A percentile compares a stretch with the other conserved stretches of the same genome.
Evolutionary conservation across 2,329 filamentous ascomycete genomes (phyloP).

Genomic region (Kalmusia sp.): DNA sequence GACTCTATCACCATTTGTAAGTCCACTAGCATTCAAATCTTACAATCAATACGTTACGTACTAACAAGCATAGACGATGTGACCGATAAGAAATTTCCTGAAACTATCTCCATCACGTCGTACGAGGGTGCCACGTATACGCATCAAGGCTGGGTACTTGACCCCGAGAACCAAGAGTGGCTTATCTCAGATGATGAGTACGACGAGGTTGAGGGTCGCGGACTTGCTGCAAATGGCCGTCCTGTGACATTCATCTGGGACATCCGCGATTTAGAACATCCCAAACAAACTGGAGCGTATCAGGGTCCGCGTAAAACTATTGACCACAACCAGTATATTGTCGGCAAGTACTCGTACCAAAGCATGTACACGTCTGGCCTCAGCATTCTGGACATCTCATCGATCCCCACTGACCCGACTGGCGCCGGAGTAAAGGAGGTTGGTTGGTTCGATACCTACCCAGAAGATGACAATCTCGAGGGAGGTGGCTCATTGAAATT

Average conservation of each 20-base stretch:
- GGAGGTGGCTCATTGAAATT: conserved; percentile 46
- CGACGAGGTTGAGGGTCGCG: conserved; percentile 37
- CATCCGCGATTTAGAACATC: conserved; percentile 39
- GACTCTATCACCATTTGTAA: conserved; percentile 60
- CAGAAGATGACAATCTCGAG: conserved; percentile 46
- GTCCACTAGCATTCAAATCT: conserved; percentile 31
- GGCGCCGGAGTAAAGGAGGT: conserved; percentile 48
- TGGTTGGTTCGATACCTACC: conserved; percentile 52
- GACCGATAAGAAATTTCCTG: conserved; percentile 61
- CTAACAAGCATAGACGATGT: conserved; percentile 50
- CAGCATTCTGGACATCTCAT: conserved; percentile 49
- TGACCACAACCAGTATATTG: conserved; percentile 56
- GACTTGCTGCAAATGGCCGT: conserved; percentile 38
- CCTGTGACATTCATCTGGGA: conserved; percentile 46
- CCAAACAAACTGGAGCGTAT: conserved; percentile 51
- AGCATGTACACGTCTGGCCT: conserved; percentile 51
- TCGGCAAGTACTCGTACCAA: conserved; percentile 50
- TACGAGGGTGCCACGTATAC: conserved; percentile 64
- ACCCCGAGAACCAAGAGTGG: conserved; percentile 42
- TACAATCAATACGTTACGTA: conserved; percentile 47
- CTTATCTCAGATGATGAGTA: conserved; percentile 44
- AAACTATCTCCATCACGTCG: conserved; percentile 61
- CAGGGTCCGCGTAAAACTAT: conserved; percentile 46
- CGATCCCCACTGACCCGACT: conserved; percentile 47
- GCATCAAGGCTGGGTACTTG: conserved; percentile 65